Evolutionary conservation across 192 early-diverging fungal genomes (phyloP).

Genomic region (Backusella psychrophila): DNA sequence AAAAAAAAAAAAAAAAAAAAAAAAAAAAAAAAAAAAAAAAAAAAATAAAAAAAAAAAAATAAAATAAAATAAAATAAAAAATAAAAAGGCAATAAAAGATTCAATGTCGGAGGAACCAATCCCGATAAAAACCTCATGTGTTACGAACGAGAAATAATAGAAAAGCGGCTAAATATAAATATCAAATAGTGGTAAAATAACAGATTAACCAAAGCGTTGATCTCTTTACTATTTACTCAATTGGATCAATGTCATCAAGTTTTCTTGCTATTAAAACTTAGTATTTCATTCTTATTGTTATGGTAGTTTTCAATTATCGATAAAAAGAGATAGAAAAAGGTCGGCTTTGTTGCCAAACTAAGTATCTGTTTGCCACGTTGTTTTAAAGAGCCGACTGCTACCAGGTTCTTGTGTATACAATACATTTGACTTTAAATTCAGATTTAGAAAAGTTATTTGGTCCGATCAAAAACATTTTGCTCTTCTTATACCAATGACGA

Average conservation of each 20-base stretch:
- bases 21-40: neutral
- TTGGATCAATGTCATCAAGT: neutral
- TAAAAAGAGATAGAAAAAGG: neutral
- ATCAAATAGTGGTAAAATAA: neutral
- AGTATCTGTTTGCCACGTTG: constrained; percentile 10
- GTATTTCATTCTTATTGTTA: neutral
- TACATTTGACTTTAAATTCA: neutral
- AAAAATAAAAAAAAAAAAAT: constrained; percentile 3
- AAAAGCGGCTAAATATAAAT: neutral
- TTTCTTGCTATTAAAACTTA: neutral
- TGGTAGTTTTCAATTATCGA: neutral
- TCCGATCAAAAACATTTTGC: neutral
- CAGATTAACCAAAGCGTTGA: neutral
- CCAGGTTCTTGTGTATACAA: neutral
- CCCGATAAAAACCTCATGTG: neutral
- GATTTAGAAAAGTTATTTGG: neutral
- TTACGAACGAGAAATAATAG: neutral
- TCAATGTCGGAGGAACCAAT: constrained; percentile 7
- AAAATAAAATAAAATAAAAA: neutral
- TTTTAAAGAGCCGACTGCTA: neutral
- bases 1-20: neutral
- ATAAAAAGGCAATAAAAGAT: neutral
- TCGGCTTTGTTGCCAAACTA: constrained; percentile 11
- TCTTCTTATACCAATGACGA: neutral
- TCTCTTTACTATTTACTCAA: neutral